A percentile compares a stretch with the other conserved stretches of the same genome.
Conservation (phyloP, 805 yeast genomes). For the Kuraishia molischiana region DNA sequence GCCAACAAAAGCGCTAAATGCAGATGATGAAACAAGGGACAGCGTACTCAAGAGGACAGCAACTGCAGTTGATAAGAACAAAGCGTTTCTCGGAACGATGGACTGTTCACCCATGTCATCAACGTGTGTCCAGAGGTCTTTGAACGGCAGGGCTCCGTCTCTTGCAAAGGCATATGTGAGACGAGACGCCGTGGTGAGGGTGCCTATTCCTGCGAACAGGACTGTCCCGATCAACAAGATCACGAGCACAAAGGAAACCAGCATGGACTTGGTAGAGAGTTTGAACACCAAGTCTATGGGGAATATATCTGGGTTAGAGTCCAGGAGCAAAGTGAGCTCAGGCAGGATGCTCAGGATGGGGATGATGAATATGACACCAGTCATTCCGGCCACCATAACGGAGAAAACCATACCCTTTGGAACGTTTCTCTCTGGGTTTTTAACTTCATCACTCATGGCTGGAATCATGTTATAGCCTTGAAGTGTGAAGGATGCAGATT, state of each 20-base stretch:
- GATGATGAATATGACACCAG: slow-evolving; percentile 62
- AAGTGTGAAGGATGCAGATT: slow-evolving; percentile 68
- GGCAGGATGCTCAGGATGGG: slow-evolving; percentile 70
- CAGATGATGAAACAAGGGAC: slow-evolving; percentile 60
- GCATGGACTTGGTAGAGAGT: slow-evolving; percentile 53
- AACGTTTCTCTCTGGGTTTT: slow-evolving; percentile 61
- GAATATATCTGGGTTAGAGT: slow-evolving; percentile 55
- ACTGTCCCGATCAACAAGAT: slow-evolving; percentile 60
- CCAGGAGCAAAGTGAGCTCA: slow-evolving; percentile 45
- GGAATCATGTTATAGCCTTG: slow-evolving; percentile 81
- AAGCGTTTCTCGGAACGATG: slow-evolving; percentile 62
- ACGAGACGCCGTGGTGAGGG: slow-evolving; percentile 74
- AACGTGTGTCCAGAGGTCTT: slow-evolving; percentile 55
- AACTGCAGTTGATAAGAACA: slow-evolving; percentile 52
- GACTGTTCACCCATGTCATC: slow-evolving; percentile 42
- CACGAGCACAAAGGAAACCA: slow-evolving; percentile 62
- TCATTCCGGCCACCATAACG: slow-evolving; percentile 51
- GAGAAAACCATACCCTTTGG: slow-evolving; percentile 67
- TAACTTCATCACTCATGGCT: slow-evolving; percentile 76
- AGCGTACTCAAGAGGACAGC: slow-evolving; percentile 52
- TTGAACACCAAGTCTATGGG: slow-evolving; percentile 75
- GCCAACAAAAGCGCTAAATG: slow-evolving; percentile 78
- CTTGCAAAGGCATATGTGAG: slow-evolving; percentile 76
- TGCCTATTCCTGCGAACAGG: slow-evolving; percentile 68
- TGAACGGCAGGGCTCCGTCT: slow-evolving; percentile 70